Evolutionary conservation across 2,329 filamentous ascomycete genomes (phyloP).

Genomic region (Apiospora aurea): DNA sequence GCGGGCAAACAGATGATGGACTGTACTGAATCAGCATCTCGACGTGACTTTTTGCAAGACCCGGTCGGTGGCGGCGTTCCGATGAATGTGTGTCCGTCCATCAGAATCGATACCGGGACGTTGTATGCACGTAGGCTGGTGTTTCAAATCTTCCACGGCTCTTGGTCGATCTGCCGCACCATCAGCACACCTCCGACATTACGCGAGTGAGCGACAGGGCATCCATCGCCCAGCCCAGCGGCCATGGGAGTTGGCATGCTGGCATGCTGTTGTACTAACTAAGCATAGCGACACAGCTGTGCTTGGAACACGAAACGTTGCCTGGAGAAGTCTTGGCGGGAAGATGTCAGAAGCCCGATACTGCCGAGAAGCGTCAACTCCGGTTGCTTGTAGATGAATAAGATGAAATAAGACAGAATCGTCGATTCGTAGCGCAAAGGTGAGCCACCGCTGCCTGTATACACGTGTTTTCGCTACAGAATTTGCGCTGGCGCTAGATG

Average conservation of each 20-base stretch:
- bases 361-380: neutral
- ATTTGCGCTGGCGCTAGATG: neutral
- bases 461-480: neutral
- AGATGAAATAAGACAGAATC: no score
- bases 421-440: neutral
- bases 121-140: neutral
- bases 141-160: neutral
- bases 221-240: neutral
- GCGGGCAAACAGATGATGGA: no score
- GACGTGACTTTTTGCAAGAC: no score
- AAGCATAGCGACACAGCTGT: neutral
- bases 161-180: neutral
- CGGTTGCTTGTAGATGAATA: no score
- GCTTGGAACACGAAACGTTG: neutral
- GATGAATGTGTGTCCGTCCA: no score
- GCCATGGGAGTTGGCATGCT: no score
- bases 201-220: neutral
- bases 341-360: neutral
- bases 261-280: neutral
- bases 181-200: neutral
- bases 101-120: no score
- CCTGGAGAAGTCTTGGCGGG: neutral
- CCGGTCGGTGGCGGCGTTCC: no score
- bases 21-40: neutral
- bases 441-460: neutral